Base-by-base conservation (phyloP, 2,329 filamentous ascomycete genomes). In the Pestalotiopsis sp. region DNA sequence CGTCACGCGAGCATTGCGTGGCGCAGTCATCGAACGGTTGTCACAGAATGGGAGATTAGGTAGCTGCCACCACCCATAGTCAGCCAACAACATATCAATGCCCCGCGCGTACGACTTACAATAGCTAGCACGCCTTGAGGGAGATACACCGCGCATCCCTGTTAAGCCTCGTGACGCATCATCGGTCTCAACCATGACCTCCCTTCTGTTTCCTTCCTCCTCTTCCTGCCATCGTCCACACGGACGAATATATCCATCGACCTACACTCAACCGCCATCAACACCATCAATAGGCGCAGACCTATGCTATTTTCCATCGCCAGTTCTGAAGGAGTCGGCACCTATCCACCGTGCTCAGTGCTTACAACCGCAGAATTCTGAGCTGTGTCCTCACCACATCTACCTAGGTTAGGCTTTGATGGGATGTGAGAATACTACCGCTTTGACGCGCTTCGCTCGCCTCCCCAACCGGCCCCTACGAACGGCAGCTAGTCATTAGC, bases 361-460 rank as follows among this genome's bases (percentile, higher is more conserved):
- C 17, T 9, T 11, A n/a, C 17, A 20, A n/a, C 45, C 20, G 45
- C n/a, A 17, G 6, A 20, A 52, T 52, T 52, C 45, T 52, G 45
- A 20, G 17, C 17, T 20, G 17, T 20, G 7, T 9, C 17, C 17
- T 20, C 17, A 4, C 7, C 45, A n/a, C 17, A 52, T n/a, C 17
- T 52, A 52, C 45, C 17, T n/a, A 9, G 7, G 31, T 36, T 36
- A 36, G 31, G 31, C 7, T 36, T 36, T 9, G 31, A 36, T 36
- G 31, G 59, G 27, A 36, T 45, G 63, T 45, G 45, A 57, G 41
- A 36, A 31, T 20, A 38, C n/a, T 12, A 36, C 17, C 14, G 4
- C 36, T 17, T 23, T 27, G 25, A 13, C 11, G 63, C 63, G 63
- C 63, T 66, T 66, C 45, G 57, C 63, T 66, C 57, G 20, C 63